These are phyloP conservation scores for Arthrobotrys musiformis DNA, from an alignment of 2,329 filamentous ascomycete genomes.

Conservation along the genomic window DNA sequence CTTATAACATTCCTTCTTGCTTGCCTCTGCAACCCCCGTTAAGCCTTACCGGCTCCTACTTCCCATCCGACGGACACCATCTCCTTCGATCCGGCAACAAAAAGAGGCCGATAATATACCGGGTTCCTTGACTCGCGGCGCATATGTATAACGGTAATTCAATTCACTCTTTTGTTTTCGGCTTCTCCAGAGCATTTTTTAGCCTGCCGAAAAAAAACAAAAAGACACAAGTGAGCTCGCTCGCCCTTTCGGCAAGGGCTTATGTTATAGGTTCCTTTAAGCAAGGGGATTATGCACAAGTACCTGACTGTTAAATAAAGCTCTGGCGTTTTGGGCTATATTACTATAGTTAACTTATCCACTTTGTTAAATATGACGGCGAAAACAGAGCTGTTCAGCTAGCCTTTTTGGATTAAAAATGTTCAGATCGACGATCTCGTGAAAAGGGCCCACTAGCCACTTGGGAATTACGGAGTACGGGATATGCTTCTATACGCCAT, in stretches of 20 bases:
- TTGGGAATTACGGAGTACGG: constrained; percentile 10
- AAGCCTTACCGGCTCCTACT: constrained; percentile 9
- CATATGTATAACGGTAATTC: constrained; percentile 1
- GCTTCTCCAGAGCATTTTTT: not conserved
- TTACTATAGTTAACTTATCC: too few species aligned
- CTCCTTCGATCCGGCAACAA: constrained; percentile 37
- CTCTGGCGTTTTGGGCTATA: not conserved
- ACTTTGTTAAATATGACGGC: not conserved
- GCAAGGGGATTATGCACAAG: not conserved
- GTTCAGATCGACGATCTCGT: not conserved
- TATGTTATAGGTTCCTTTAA: not conserved
- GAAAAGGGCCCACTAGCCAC: too few species aligned
- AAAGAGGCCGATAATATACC: constrained; percentile 31
- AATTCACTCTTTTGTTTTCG: not conserved
- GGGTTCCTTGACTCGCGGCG: not conserved
- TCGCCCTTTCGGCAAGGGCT: not conserved
- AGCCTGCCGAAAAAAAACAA: not conserved
- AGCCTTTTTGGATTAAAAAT: not conserved
- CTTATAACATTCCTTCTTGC: constrained; percentile 23
- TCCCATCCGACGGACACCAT: constrained; percentile 7
- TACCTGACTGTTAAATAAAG: not conserved
- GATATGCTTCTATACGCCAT: constrained; percentile 7
- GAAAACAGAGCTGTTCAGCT: not conserved
- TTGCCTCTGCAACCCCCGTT: not conserved
- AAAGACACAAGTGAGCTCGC: not conserved